Evolutionary conservation across 345 rosid species (phyloP).

Genomic region (Eucalyptus microcorys): DNA sequence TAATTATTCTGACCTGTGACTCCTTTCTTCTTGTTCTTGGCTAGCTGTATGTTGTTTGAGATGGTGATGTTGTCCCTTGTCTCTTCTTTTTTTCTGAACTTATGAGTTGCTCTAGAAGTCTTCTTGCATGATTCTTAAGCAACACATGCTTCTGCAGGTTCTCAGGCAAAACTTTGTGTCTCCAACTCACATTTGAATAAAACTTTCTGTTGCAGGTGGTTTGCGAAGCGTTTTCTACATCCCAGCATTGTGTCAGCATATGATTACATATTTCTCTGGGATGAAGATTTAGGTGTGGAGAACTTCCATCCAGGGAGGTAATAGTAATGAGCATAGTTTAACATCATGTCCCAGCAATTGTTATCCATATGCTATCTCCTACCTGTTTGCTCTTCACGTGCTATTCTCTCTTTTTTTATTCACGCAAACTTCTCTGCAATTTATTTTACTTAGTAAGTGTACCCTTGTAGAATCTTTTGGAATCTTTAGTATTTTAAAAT

Average conservation of each 20-base stretch:
- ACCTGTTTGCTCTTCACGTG: background rate
- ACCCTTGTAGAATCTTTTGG: background rate
- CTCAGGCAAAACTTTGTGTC: background rate
- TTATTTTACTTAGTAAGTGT: background rate
- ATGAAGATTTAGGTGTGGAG: slow-evolving; percentile 90
- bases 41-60: background rate
- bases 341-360: background rate
- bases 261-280: slow-evolving; percentile 95
- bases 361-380: background rate
- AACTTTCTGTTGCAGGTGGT: slow-evolving; percentile 63
- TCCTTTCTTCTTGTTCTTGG: background rate
- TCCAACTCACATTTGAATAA: background rate
- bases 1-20: background rate
- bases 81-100: background rate
- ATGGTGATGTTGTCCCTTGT: background rate
- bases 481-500: background rate
- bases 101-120: background rate
- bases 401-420: background rate
- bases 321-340: background rate
- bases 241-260: slow-evolving; percentile 73
- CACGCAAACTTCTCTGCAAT: background rate
- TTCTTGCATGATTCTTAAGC: background rate
- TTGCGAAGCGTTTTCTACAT: slow-evolving; percentile 93
- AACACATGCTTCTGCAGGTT: background rate
- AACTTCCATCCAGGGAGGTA: slow-evolving; percentile 75